These are phyloP conservation scores for Bimuria novae-zelandiae DNA, from an alignment of 2,329 filamentous ascomycete species.

Conservation along the genomic window DNA sequence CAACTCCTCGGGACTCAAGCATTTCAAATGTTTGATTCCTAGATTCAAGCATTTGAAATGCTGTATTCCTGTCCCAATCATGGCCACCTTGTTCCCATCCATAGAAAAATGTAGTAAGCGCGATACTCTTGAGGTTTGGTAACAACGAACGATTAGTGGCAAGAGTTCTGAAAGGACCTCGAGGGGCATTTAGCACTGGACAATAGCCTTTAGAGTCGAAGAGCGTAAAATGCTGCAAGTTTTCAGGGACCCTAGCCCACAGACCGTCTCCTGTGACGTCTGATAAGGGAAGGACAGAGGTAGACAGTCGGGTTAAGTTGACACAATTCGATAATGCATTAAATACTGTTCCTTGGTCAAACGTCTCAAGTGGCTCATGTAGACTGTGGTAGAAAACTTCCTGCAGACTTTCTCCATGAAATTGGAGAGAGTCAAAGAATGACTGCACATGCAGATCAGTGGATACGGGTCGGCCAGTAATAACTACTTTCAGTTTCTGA, in stretches of 20 bases:
- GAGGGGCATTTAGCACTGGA: background rate
- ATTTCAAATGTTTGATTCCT: background rate
- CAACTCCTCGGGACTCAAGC: background rate
- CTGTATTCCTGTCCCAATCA: background rate
- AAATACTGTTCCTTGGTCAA: background rate
- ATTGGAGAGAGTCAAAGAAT: background rate
- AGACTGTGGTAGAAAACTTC: background rate
- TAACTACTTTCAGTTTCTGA: background rate
- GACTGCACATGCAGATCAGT: background rate
- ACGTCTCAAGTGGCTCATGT: background rate
- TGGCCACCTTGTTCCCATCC: background rate
- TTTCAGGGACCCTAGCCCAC: background rate
- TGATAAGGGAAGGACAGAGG: background rate
- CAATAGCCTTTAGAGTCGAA: background rate
- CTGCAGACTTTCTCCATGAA: background rate
- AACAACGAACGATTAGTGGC: background rate
- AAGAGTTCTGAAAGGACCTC: background rate
- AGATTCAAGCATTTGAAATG: too few species aligned
- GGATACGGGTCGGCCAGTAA: background rate
- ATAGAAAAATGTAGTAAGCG: background rate
- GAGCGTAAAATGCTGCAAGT: background rate
- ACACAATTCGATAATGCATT: background rate
- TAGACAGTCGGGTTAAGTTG: background rate
- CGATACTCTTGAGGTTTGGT: background rate
- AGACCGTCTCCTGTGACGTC: background rate